Base-by-base conservation (phyloP, 805 yeast species). In the Sungouiozyma ichnusensis region DNA sequence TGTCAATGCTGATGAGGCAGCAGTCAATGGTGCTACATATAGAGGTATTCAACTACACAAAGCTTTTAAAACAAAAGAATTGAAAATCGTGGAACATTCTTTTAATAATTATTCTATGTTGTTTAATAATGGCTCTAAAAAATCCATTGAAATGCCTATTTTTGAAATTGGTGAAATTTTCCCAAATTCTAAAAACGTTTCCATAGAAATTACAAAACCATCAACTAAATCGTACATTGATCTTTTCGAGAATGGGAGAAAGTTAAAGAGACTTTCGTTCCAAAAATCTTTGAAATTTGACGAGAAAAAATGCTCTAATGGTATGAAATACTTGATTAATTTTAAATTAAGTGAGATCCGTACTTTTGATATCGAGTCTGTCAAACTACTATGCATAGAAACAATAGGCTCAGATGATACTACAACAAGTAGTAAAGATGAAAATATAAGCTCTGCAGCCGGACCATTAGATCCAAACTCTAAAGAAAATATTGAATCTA, bases 1-100 rank as follows among this genome's bases (percentile, higher is more conserved):
- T 40, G 94, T 92, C 36, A 92, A 92, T 62, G 92, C 98, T 0
- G 98, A 92, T 63, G 98, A 92, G 66, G 79, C 97, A 36, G 85
- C 85, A 40, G 95, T 85, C 13, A 71, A 85, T 52, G 98, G 98
- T 39, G 77, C 94, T 2, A 77, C 95, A n/a, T 66, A 83, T 33
- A 74, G 87, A 49, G 97, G 92, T 16, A 81, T 86, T 34, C 70
- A 77, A 38, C 66, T 85, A 33, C 76, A 86, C n/a, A 72, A 77
- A 33, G 72, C 78, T 52, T 81, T 78, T 60, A 76, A 79, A 50
- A 71, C 83, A 5, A 76, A 76, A 51, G 56, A 59, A 9, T 71
- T 85, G 38, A 63, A 67, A 18, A 68, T 85, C 3, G 54, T 72
- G 27, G 94, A 85, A 43, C 72, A 72, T 42, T 60, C 79, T 0